Percentiles rank a stretch among this genome's conserved stretches.
Evolutionary conservation across 1,139 yeast species (phyloP).

Genomic region (Suzukiozyma palmioleophila): DNA sequence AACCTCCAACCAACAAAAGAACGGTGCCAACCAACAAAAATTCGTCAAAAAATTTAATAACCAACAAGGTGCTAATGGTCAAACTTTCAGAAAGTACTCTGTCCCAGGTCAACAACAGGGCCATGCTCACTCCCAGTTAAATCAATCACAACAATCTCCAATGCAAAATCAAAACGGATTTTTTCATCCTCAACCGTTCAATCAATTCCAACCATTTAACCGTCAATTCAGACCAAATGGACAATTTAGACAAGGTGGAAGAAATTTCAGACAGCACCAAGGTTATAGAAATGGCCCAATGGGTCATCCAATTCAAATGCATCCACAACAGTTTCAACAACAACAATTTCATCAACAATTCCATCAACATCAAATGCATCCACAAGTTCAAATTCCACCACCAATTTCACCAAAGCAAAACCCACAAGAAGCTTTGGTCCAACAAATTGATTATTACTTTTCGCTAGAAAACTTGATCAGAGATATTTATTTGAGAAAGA

Average conservation of each 20-base stretch:
- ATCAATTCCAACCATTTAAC: constrained; percentile 18
- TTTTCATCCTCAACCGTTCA: constrained; percentile 24
- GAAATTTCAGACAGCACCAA: constrained; percentile 12
- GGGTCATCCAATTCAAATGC: constrained; percentile 9
- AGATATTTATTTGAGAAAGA: constrained; percentile 72
- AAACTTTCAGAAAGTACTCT: not conserved
- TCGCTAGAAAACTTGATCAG: constrained; percentile 81
- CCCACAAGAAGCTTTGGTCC: constrained; percentile 45
- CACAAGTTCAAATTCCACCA: constrained; percentile 35
- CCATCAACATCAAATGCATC: constrained; percentile 6
- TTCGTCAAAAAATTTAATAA: constrained; percentile 1
- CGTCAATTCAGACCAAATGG: constrained; percentile 22
- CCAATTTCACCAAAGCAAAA: constrained; percentile 48
- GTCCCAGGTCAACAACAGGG: constrained; percentile 3
- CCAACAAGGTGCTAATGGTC: constrained; percentile 2
- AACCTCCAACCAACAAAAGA: constrained; percentile 1
- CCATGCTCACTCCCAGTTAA: constrained; percentile 1
- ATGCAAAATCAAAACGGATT: constrained; percentile 15
- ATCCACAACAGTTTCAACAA: constrained; percentile 5
- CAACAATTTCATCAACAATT: constrained; percentile 6
- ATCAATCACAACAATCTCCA: constrained; percentile 3
- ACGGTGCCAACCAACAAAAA: constrained; percentile 4
- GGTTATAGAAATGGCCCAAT: constrained; percentile 17
- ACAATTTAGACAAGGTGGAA: constrained; percentile 9
- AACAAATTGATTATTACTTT: constrained; percentile 86